Evolutionary conservation across 2,329 filamentous ascomycete species (phyloP), one percentile per base, ranked within the genome.

Genomic region (Thielaviopsis cerberus): DNA sequence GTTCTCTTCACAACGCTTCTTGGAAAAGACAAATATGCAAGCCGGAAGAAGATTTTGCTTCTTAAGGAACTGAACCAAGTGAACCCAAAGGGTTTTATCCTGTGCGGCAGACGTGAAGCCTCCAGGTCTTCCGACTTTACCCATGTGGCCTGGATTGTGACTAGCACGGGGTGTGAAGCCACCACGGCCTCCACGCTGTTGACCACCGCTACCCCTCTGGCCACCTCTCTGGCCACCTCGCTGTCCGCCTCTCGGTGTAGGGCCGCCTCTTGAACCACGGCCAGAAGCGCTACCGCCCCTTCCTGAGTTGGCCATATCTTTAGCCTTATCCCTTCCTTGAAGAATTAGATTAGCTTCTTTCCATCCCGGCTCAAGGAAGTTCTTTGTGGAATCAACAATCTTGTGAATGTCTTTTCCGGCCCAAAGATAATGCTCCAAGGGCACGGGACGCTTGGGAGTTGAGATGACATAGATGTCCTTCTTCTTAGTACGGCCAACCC

Each of bases 381-480:
- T 84, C 72, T 96, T 96, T 60, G 95, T 86, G 0, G 88, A 80
- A 65, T 94, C 88, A 15, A 98, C 92, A 65, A 98, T 96, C 70
- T 94, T 96, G 73, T 89, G 79, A 67, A 95, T 92, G 41, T 83
- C 81, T 69, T 96, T 97, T 59, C 85, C 86, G 4, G 89, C 90
- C 92, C 92, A 98, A 0, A 98, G 76, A 65, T 91, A 98, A 69
- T 98, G 92, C 65, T 98, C 92, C 1, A 98, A 73, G 0, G 92
- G 92, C 0, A 98, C 88, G 0, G 92, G 92, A 60, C 92, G 81
- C 70, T 98, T 98, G 0, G 90, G 84, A 0, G 92, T 98, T 0
- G 92, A 97, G 58, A 98, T 98, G 64, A 98, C 92, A 67, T 97
- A 98, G 34, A 98, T 97, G 66, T 98, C 87, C 71, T 96, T 97